These are phyloP conservation scores for Nannochloropsis salina DNA, from an alignment of 108 stramenopile genomes.

Conservation along the genomic window DNA sequence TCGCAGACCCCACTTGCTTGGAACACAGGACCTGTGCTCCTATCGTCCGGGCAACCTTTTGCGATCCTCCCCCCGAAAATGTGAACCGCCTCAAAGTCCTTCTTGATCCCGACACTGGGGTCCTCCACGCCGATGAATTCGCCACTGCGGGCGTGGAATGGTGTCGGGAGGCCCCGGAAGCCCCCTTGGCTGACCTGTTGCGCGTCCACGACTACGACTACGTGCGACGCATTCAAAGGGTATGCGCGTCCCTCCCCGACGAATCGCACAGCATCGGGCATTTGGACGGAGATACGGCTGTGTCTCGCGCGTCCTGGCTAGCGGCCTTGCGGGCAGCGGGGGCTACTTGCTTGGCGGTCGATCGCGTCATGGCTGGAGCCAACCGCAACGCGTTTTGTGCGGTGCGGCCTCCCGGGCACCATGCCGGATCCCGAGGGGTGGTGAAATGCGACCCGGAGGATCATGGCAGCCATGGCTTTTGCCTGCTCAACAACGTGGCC, in stretches of 20 bases:
- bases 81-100: slow-evolving; percentile 43
- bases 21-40: slow-evolving; percentile 46
- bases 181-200: slow-evolving; percentile 40
- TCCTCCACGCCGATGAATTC: slow-evolving; percentile 39
- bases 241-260: slow-evolving; percentile 30
- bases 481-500: slow-evolving; percentile 96
- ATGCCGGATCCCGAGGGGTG: slow-evolving; percentile 72
- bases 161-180: slow-evolving; percentile 24
- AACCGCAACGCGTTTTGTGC: slow-evolving; percentile 75
- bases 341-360: slow-evolving; percentile 53
- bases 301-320: slow-evolving; percentile 38
- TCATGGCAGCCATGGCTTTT: slow-evolving; percentile 91
- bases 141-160: slow-evolving; percentile 22
- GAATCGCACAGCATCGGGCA: slow-evolving; percentile 25
- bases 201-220: slow-evolving; percentile 53
- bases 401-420: slow-evolving; percentile 97
- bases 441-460: slow-evolving; percentile 80
- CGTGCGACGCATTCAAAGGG: slow-evolving; percentile 28
- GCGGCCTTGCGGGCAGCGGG: slow-evolving; percentile 81
- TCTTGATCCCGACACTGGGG: slow-evolving; percentile 34
- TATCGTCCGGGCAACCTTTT: slow-evolving; percentile 21
- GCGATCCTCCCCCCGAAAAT: slow-evolving; percentile 47
- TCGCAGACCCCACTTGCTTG: slow-evolving; percentile 37
- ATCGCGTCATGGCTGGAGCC: slow-evolving; percentile 46
- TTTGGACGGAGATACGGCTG: slow-evolving; percentile 57